Base-by-base conservation (phyloP, 2,329 filamentous ascomycete species). In the Ophiobolus disseminans region DNA sequence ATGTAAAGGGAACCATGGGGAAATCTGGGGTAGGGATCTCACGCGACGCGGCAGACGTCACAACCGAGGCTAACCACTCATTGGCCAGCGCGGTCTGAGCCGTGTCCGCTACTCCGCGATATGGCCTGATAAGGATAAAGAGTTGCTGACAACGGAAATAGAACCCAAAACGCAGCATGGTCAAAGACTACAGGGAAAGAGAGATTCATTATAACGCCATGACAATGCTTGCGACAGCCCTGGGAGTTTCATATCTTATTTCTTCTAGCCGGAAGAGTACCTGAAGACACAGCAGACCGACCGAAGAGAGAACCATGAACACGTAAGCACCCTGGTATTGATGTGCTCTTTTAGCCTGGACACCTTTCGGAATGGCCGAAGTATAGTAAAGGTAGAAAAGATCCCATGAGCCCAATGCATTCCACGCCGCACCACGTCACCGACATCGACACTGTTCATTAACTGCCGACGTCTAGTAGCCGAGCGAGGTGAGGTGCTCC, bases 401-500 rank as follows among this genome's bases (percentile, higher is more conserved):
- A 62, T 67, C 65, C 65, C 67, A 66, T 68, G 63, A 68, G 62
- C 67, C 68, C 68, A 66, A 70, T 71, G 68, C 68, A 70, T 62
- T 64, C 60, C 63, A 60, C 64, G 69, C 69, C 66, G 59, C 65
- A 66, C 63, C 63, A 61, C 62, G 50, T 65, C 58, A 60, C 54
- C 56, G 61, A 60, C 60, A 64, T 57, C 54, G 58, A 56, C 52
- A 63, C 57, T 63, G 59, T 55, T 60, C 63, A 62, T 64, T 60
- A 55, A 46, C 66, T 64, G 50, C 73, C 70, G 49, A 57, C 57
- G 60, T 78, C 78, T 96, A 97, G 87, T 96, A 96, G 78, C 92
- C 93, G 81, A 84, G 91, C 74, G 87, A 82, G 81, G 89, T 89
- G 77, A 97, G 88, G 80, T 94, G 87, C 83, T 88, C 83, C 80